These are phyloP conservation scores for Uronychia binucleata DNA, from an alignment of 73 alveolate species.

Conservation along the genomic window DNA sequence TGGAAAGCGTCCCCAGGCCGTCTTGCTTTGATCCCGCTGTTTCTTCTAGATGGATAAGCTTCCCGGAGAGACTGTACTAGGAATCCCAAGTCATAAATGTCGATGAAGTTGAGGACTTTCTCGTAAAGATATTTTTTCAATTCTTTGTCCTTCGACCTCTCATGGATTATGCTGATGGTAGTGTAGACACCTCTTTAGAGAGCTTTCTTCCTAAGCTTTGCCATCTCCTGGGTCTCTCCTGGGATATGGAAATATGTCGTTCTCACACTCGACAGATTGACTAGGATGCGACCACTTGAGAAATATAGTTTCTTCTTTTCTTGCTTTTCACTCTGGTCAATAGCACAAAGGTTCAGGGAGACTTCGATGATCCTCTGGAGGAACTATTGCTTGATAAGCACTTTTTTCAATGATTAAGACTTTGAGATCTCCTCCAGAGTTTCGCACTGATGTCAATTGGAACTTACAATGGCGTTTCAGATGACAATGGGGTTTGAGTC, in stretches of 20 bases:
- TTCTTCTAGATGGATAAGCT: neutral
- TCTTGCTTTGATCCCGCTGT: too few relatives aligned
- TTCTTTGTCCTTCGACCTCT: neutral
- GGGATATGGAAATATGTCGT: slow-evolving; percentile 44
- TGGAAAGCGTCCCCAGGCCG: too few relatives aligned
- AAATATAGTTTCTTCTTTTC: neutral
- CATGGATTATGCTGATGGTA: slow-evolving; percentile 1
- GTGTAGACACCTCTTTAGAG: slow-evolving; percentile 34
- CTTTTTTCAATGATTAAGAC: slow-evolving; percentile 30
- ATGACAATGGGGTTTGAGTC: neutral
- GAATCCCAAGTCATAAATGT: slow-evolving; percentile 12
- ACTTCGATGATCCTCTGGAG: slow-evolving; percentile 22
- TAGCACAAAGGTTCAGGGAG: neutral
- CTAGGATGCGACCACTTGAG: slow-evolving; percentile 7
- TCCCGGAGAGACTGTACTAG: neutral
- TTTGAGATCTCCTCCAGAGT: slow-evolving; percentile 17
- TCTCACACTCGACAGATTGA: slow-evolving; percentile 20
- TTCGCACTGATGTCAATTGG: neutral
- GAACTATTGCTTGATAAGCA: slow-evolving; percentile 13
- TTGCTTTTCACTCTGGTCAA: neutral
- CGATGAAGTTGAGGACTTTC: slow-evolving; percentile 37
- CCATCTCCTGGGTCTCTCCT: slow-evolving; percentile 38
- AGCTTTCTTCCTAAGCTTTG: slow-evolving; percentile 24
- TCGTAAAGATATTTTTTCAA: slow-evolving; percentile 17
- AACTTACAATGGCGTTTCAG: slow-evolving; percentile 16